Base-by-base conservation (phyloP, 2,329 filamentous ascomycete genomes). In the Pyricularia sp. region DNA sequence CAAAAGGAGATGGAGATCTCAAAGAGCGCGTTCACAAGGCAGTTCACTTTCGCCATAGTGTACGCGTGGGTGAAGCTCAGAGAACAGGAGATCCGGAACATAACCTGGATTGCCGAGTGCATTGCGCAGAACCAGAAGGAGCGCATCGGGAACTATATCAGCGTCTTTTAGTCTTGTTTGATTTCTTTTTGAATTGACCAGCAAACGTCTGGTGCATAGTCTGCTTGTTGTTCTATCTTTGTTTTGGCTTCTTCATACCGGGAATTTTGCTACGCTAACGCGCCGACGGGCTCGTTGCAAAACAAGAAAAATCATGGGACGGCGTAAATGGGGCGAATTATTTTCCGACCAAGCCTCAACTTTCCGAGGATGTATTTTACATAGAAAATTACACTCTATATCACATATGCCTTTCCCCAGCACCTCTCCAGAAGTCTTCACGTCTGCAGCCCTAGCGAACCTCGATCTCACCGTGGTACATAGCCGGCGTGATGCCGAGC, bases 111-210 rank as follows among this genome's bases (percentile, higher is more conserved):
- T 79, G 91, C 95, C 26, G 95, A 99, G 81, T 99, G 95, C 82
- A 99, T 99, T 86, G 95, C 95, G 69, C 95, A 99, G 82, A 97
- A 97, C 84, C 95, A 99, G 82, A 99, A 99, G 84, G 95, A 99
- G 81, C 89, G 95, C 78, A 98, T 99, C 78, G 92, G 92, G 75
- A 99, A 98, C 82, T 99, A 97, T 81, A 99, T 99, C 79, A 97
- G 93, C 81, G 95, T 98, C 71, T 97, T 99, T 69, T 67, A 61
- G 67, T 55, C 17, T 69, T 65, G 64, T 36, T 58, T 30, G 36
- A 59, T 68, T 67, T 66, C 59, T 64, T 36, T 30, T 58, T 69
- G 66, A 61, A 66, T 66, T 63, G 42, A 63, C 70, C 65, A 23
- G 33, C 25, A 33, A 59, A n/a, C 5, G 20, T 31, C 25, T 58